Base-by-base conservation (phyloP, 495 filamentous ascomycete species). In the Thozetella sp. region DNA sequence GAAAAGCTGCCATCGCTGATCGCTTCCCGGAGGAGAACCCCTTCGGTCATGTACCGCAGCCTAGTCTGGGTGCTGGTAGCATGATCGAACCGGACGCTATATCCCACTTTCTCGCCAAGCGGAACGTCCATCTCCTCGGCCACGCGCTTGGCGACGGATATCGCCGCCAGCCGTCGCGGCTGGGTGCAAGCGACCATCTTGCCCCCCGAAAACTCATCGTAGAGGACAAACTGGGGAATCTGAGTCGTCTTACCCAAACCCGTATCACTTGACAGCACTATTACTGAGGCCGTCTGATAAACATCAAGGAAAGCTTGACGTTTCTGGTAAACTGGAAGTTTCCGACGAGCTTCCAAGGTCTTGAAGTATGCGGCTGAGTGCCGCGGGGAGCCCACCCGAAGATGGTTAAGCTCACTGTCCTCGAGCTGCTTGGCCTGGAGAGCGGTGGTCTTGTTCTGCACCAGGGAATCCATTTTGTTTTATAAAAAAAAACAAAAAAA, bases 41-140 rank as follows among this genome's bases (percentile, higher is more conserved):
- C 96, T 72, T 99, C 96, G 25, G 96, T 99, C 96, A 99, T 98
- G 79, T 99, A 99, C 79, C 97, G 98, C 51, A 99, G 79, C 40
- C 97, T 84, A 10, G 96, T 99, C 75, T 92, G 97, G 55, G 86
- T 83, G 46, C 92, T 83, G 0, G 96, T 98, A 76, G 88, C 92
- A 72, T 99, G 94, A 73, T 98, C 96, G 76, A 99, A 99, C 76
- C 96, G 93, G 66, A 99, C 98, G 74, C 90, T 97, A 80, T 98
- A 99, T 72, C 96, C 96, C 57, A 99, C 93, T 71, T 99, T 95
- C 59, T 97, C 89, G 51, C 96, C 96, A 22, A 99, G 80, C 20
- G 82, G 84, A 59, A 98, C 95, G 72, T 98, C 96, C 87, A 98
- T 88, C 74, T 99, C 96, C 66, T 94, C 83, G 20, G 96, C 93